These are phyloP conservation scores for Trichoderma cornu-damae DNA, from an alignment of 2,329 filamentous ascomycete species.

Conservation along the genomic window DNA sequence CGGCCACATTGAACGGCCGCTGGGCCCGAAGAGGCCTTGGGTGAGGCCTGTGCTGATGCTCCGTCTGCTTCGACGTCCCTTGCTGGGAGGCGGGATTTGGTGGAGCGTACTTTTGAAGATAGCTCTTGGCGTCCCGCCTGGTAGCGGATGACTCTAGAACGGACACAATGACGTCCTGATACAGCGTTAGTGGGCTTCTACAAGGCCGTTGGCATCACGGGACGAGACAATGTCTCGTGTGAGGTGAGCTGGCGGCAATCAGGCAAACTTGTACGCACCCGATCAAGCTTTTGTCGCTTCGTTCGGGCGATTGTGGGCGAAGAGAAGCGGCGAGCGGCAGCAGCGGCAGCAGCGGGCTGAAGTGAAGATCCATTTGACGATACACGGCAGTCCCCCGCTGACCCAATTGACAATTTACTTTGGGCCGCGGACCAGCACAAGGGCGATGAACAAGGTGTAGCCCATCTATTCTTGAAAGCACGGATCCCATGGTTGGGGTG, in stretches of 20 bases:
- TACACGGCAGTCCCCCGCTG: neutral
- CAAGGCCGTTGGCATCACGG: neutral
- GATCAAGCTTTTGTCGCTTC: constrained; percentile 32
- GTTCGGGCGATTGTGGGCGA: constrained; percentile 28
- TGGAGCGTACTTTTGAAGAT: constrained; percentile 72
- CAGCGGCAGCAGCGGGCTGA: constrained; percentile 22
- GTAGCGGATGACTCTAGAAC: constrained; percentile 85
- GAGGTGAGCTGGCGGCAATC: neutral
- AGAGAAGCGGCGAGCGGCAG: constrained; percentile 28
- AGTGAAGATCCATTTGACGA: neutral
- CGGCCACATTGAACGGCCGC: constrained; percentile 58
- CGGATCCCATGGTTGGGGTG: constrained; percentile 25
- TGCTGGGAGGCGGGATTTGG: constrained; percentile 22
- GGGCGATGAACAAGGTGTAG: neutral
- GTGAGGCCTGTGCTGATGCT: constrained; percentile 27
- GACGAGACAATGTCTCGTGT: no score
- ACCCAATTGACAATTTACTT: neutral
- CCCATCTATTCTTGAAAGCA: neutral
- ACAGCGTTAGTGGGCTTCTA: neutral
- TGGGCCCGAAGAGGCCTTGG: constrained; percentile 22
- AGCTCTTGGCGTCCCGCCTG: constrained; percentile 86
- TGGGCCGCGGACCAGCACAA: neutral
- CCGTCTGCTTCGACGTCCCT: constrained; percentile 33
- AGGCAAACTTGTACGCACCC: constrained; percentile 24
- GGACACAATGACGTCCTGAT: constrained; percentile 76